These are phyloP conservation scores for Funneliformis geosporum DNA, from an alignment of 192 early-diverging fungal genomes.

Conservation along the genomic window DNA sequence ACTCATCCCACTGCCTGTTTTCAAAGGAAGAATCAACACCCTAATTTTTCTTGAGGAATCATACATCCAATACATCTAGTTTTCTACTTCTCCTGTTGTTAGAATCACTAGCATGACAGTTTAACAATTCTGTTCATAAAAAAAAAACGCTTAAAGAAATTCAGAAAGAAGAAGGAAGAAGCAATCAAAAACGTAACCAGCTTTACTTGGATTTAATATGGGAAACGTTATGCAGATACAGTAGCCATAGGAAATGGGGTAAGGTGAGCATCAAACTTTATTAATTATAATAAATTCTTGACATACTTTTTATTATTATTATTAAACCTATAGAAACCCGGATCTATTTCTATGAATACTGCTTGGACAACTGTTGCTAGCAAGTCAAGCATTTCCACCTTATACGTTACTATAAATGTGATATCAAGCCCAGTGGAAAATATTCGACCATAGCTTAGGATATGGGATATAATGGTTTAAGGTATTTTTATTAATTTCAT, in stretches of 20 bases:
- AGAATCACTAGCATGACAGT: conserved; percentile 38
- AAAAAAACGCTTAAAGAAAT: conserved; percentile 61
- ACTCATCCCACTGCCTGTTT: conserved; percentile 23
- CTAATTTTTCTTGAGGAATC: conserved; percentile 44
- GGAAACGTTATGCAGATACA: conserved; percentile 50
- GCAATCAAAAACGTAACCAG: conserved; percentile 47
- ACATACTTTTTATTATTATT: not conserved
- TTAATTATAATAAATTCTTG: not conserved
- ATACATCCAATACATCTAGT: conserved; percentile 30
- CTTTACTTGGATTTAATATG: conserved; percentile 25
- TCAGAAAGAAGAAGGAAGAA: conserved; percentile 57
- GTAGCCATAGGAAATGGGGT: conserved; percentile 34
- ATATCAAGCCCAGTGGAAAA: not conserved
- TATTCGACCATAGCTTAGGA: not conserved
- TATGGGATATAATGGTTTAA: not conserved
- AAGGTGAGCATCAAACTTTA: conserved; percentile 8
- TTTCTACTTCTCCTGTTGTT: conserved; percentile 24
- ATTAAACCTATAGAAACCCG: conserved; percentile 5
- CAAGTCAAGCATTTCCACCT: conserved; percentile 16
- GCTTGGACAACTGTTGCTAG: conserved; percentile 47
- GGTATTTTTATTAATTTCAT: not conserved
- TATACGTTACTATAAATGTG: not conserved
- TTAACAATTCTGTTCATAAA: conserved; percentile 45
- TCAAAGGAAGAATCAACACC: conserved; percentile 19
- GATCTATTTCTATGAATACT: conserved; percentile 12